These are phyloP conservation scores for Aegilops tauschii DNA, from an alignment of 176 grass and related monocot genomes.

Conservation along the genomic window DNA sequence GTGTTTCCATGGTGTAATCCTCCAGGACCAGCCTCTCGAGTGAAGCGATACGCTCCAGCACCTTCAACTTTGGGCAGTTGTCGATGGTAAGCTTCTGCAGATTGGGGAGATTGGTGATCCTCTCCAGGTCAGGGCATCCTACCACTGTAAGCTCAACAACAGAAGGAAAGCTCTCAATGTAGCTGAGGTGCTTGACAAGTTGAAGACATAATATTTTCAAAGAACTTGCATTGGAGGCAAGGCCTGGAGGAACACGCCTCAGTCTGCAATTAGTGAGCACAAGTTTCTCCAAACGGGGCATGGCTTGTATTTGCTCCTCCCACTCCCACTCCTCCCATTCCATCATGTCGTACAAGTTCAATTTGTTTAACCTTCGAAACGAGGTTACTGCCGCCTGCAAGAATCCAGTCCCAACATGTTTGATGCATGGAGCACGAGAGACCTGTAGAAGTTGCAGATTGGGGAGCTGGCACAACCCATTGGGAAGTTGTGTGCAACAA, in stretches of 20 bases:
- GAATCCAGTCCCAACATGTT: not conserved
- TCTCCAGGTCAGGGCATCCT: not conserved
- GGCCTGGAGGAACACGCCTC: not conserved
- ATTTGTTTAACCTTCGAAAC: not conserved
- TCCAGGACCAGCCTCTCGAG: not conserved
- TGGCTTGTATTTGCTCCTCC: not conserved
- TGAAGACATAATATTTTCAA: accelerated
- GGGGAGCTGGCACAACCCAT: not conserved
- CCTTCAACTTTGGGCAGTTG: not conserved
- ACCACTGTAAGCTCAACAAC: not conserved
- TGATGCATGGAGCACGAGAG: not conserved
- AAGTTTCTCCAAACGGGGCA: not conserved
- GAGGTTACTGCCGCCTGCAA: not conserved
- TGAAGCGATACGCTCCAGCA: not conserved
- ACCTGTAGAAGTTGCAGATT: not conserved
- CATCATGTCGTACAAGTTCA: accelerated
- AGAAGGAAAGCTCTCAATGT: too few species aligned
- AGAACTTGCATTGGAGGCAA: too few species aligned
- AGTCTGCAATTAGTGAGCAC: not conserved
- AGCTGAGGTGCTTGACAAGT: too few species aligned
- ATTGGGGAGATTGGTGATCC: not conserved
- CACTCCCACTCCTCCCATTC: not conserved
- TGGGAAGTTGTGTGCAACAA: not conserved
- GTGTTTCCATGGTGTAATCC: too few species aligned
- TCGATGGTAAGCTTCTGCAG: not conserved